Evolutionary conservation across 2,329 filamentous ascomycete genomes (phyloP), one percentile per base, ranked within the genome.

Genomic region (Malbranchea cinnamomea): DNA sequence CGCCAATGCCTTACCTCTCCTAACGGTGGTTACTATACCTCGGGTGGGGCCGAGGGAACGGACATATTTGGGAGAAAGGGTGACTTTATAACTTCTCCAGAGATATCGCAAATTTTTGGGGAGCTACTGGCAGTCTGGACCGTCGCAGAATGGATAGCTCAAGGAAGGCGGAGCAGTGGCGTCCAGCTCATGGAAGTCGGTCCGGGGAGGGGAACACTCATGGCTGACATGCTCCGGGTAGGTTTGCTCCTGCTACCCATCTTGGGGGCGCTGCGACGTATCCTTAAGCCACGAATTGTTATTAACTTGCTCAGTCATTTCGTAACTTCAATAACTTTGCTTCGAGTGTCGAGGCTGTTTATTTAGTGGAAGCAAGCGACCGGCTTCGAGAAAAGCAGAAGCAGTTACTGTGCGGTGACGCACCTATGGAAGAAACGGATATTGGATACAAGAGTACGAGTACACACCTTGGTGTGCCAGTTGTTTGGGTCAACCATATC

Each of bases 31-130:
- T 98, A 98, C 60, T 98, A 98, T 57, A 95, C 84, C 1, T 71
- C 77, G 4, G 71, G 74, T 14, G 67, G 76, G 36, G 34, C 34
- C 14, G 29, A 39, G 22, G 74, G 68, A 12, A 70, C 75, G 26
- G 85, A 94, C 48, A 85, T 87, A 39, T 98, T 98, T 45, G 89
- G 89, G n/a, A 63, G 71, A 32, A 80, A 82, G 47, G 89, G 89
- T 15, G 89, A 98, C 56, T 98, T 98, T 49, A 78, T 95, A 30
- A 98, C 89, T 0, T 94, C 85, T 0, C 89, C 89, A 0, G 89
- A 98, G 56, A 95, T 98, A 44, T 94, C 85, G 1, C 89, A 95
- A 51, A 70, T 95, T 8, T 98, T 98, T 57, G 89, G 89, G 14
- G 89, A 98, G 58, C 66, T 98, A 16, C 65, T 95, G 33, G 89